A percentile compares a stretch with the other conserved stretches of the same genome.
Conservation (phyloP, 768 basidiomycete species). For the Xerocomellus amylosporus region DNA sequence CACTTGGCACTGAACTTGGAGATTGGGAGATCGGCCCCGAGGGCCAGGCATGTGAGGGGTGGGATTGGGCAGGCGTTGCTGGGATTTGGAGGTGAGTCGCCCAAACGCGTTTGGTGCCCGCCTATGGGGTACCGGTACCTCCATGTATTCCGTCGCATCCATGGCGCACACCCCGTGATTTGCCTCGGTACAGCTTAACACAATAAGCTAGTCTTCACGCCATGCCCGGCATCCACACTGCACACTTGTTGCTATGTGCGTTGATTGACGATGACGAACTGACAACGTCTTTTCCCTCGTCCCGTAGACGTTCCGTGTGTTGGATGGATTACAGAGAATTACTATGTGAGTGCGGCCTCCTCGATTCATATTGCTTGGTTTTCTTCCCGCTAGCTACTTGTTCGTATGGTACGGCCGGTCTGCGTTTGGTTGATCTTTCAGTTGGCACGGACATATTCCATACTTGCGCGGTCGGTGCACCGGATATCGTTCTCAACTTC, state of each 20-base stretch:
- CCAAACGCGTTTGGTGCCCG: not conserved
- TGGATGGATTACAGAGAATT: constrained; percentile 60
- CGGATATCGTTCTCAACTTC: not conserved
- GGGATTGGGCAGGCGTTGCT: constrained; percentile 59
- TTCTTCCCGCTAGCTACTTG: not conserved
- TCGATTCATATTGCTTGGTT: not conserved
- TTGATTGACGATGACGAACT: not conserved
- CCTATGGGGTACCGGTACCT: too few relatives aligned
- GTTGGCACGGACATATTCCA: not conserved
- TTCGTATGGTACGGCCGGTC: too few relatives aligned
- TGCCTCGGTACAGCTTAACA: not conserved
- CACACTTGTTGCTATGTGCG: not conserved
- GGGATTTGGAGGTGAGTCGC: constrained; percentile 51
- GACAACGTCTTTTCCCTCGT: not conserved
- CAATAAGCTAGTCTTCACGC: not conserved
- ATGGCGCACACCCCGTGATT: not conserved
- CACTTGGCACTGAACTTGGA: not conserved
- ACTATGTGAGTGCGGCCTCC: constrained; percentile 39
- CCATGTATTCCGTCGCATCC: not conserved
- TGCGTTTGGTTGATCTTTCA: not conserved
- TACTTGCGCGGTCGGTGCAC: not conserved
- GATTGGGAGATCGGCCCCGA: constrained; percentile 25
- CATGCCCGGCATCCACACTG: not conserved
- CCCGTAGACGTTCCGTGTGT: constrained; percentile 49
- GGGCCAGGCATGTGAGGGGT: constrained; percentile 37